A percentile compares a stretch with the other conserved stretches of the same genome.
These are phyloP conservation scores for Stemphylium beticola DNA, from an alignment of 2,329 filamentous ascomycete species.

Conservation along the genomic window DNA sequence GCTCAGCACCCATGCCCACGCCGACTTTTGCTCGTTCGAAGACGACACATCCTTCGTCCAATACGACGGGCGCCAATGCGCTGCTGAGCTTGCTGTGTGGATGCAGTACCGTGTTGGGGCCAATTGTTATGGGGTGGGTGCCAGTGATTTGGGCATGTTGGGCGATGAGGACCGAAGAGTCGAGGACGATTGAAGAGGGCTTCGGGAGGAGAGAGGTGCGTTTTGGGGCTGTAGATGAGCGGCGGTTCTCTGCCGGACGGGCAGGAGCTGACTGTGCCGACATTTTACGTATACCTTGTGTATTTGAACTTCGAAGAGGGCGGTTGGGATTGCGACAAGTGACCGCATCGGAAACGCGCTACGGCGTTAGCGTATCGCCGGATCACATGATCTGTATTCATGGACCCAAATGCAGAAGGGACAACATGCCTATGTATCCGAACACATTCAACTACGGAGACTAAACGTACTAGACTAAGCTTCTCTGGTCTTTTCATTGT, in stretches of 20 bases:
- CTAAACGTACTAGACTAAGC: too few relatives aligned
- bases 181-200: slow-evolving; percentile 49
- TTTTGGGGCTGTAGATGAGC: slow-evolving; percentile 42
- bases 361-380: slow-evolving; percentile 11
- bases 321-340: not conserved
- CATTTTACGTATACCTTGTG: slow-evolving; percentile 16
- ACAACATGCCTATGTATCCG: too few relatives aligned
- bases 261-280: slow-evolving; percentile 26
- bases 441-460: too few relatives aligned
- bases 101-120: slow-evolving; percentile 81
- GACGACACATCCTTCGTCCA: slow-evolving; percentile 69
- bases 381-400: slow-evolving; percentile 4
- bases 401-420: not conserved
- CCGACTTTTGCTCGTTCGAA: slow-evolving; percentile 66
- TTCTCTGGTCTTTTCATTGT: not conserved
- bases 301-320: not conserved
- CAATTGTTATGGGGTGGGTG: slow-evolving; percentile 77
- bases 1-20: slow-evolving; percentile 36
- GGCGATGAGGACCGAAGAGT: slow-evolving; percentile 56
- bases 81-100: slow-evolving; percentile 69
- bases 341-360: slow-evolving; percentile 4
- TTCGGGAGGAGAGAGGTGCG: slow-evolving; percentile 47
- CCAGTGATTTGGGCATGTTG: slow-evolving; percentile 64
- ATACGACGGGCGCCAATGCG: slow-evolving; percentile 49
- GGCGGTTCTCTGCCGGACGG: slow-evolving; percentile 31